These are phyloP conservation scores for Trichoderma atrobrunneum DNA, from an alignment of 2,329 filamentous ascomycete genomes.

Conservation along the genomic window DNA sequence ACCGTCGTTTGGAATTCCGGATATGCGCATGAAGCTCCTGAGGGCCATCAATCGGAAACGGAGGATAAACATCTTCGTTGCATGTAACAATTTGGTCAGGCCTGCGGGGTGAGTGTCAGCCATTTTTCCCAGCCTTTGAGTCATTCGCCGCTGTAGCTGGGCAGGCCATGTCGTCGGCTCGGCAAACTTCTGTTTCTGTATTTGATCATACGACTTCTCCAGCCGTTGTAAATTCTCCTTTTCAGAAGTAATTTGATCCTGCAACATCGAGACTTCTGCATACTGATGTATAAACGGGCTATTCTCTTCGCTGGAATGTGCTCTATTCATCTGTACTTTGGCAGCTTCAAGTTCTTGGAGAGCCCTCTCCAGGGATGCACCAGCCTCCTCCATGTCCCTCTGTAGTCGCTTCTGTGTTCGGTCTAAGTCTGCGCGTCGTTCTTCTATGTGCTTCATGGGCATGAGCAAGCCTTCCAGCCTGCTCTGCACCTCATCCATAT, in stretches of 20 bases:
- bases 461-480: not conserved
- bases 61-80: not conserved
- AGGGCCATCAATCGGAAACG: not conserved
- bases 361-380: not conserved
- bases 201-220: not conserved
- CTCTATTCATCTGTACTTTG: not conserved
- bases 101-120: not conserved
- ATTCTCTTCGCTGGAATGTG: no score
- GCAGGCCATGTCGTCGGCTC: constrained; percentile 12
- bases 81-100: not conserved
- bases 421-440: not conserved
- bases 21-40: not conserved
- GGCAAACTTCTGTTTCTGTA: not conserved
- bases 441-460: not conserved
- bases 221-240: constrained; percentile 11
- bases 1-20: not conserved
- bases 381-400: not conserved
- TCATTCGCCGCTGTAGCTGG: not conserved
- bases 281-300: not conserved
- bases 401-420: not conserved
- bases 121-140: not conserved
- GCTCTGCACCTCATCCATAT: not conserved
- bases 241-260: not conserved
- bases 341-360: not conserved
- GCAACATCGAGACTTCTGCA: not conserved